These are phyloP conservation scores for Gonium pectorale DNA, from an alignment of 139 green algal species.

Conservation along the genomic window DNA sequence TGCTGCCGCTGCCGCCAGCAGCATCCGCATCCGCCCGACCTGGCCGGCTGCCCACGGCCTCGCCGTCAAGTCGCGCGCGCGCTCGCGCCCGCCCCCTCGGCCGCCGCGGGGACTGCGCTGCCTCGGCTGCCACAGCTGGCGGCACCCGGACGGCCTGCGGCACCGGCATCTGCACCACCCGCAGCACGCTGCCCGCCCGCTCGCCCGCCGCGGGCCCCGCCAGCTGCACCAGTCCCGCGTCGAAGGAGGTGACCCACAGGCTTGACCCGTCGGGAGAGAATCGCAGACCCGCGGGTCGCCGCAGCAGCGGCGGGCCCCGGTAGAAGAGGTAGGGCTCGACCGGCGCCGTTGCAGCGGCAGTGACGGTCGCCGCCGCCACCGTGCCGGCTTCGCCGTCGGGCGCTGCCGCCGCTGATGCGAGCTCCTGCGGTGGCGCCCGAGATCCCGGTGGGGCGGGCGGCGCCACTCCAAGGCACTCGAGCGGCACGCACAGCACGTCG, in stretches of 20 bases:
- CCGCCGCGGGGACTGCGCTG: not conserved
- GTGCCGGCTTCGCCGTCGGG: not conserved
- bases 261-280: conserved; percentile 3
- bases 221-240: not conserved
- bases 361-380: not conserved
- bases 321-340: conserved; percentile 3
- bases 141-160: too few relatives aligned
- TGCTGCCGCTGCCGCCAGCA: not conserved
- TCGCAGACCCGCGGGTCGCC: conserved; percentile 13
- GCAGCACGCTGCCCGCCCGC: conserved; percentile 1
- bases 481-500: conserved; percentile 5
- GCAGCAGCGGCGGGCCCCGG: not conserved
- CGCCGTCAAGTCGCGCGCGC: not conserved
- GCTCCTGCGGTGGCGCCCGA: not conserved
- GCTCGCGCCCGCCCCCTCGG: not conserved
- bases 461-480: not conserved
- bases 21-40: not conserved
- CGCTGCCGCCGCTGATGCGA: not conserved
- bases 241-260: conserved; percentile 37
- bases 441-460: not conserved
- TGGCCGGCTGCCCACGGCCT: not conserved
- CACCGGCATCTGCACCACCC: conserved; percentile 14
- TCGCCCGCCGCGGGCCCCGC: not conserved
- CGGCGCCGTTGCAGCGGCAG: not conserved
- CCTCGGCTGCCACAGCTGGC: too few relatives aligned